Conservation (phyloP, 768 basidiomycete genomes). For the Russula ochroleuca region DNA sequence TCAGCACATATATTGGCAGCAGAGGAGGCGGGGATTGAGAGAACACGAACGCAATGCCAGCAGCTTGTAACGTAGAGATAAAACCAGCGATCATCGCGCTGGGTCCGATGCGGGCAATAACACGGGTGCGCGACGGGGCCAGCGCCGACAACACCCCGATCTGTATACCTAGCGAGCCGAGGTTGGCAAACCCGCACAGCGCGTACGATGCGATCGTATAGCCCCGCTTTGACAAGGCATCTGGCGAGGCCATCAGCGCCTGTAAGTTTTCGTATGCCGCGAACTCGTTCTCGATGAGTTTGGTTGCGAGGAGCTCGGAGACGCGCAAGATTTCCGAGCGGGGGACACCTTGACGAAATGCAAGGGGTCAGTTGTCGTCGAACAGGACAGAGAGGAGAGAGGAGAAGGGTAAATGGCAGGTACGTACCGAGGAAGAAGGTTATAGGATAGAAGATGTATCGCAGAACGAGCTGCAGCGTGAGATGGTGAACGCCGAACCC, state of each 20-base stretch:
- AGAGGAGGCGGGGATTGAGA: not conserved
- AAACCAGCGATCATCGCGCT: conserved; percentile 73
- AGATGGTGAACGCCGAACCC: conserved; percentile 80
- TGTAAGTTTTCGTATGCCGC: conserved; percentile 64
- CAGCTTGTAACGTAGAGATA: conserved; percentile 58
- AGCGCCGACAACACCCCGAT: conserved; percentile 69
- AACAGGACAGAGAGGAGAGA: not conserved
- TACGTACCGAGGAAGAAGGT: conserved; percentile 61
- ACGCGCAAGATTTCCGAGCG: conserved; percentile 77
- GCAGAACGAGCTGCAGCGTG: conserved; percentile 78
- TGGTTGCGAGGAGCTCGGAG: conserved; percentile 76
- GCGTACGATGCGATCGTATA: conserved; percentile 83
- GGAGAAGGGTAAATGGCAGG: not conserved
- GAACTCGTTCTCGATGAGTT: conserved; percentile 86
- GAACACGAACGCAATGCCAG: conserved; percentile 51
- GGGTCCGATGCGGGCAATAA: conserved; percentile 63
- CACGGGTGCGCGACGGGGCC: conserved; percentile 62
- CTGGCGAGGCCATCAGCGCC: conserved; percentile 40
- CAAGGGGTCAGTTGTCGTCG: not conserved
- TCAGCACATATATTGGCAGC: not conserved
- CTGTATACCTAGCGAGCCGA: conserved; percentile 83
- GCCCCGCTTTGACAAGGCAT: conserved; percentile 64
- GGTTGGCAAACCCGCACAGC: conserved; percentile 88
- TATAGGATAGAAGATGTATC: conserved; percentile 86
- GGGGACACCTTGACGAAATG: conserved; percentile 55